Conservation (phyloP, 805 yeast species). For the Teunomyces aglyptinius region DNA sequence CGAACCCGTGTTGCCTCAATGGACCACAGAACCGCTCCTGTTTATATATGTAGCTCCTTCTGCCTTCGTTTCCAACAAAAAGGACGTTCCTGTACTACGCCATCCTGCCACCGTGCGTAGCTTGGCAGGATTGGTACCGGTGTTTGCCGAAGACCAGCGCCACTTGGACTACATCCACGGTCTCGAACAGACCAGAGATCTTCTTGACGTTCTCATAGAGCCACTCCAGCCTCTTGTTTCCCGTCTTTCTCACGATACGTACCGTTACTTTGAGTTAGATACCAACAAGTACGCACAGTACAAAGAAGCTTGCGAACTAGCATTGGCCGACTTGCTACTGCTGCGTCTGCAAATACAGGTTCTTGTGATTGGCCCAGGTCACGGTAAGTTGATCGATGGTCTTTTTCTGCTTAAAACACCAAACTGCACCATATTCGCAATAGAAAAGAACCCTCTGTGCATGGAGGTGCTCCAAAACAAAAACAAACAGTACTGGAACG, state of each 20-base stretch:
- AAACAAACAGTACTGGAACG: constrained; percentile 53
- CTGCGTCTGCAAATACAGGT: constrained; percentile 20
- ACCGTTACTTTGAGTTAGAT: constrained; percentile 72
- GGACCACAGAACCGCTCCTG: neutral
- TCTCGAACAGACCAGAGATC: neutral
- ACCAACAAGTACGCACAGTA: constrained; percentile 65
- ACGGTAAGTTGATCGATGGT: constrained; percentile 73
- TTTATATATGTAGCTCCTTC: neutral
- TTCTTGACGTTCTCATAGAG: constrained; percentile 18
- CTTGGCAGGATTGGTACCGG: neutral
- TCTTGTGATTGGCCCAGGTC: constrained; percentile 81
- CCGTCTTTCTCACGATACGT: constrained; percentile 57
- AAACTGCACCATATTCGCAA: constrained; percentile 36
- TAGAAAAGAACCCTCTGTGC: constrained; percentile 74
- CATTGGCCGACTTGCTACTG: constrained; percentile 34
- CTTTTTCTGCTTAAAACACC: constrained; percentile 16
- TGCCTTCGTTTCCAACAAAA: neutral
- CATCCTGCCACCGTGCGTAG: neutral
- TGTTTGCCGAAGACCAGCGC: neutral
- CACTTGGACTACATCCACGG: neutral
- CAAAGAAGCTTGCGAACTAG: constrained; percentile 58
- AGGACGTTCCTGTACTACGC: neutral
- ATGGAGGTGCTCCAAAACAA: constrained; percentile 47
- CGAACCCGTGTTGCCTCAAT: neutral
- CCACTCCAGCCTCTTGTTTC: constrained; percentile 75